Evolutionary conservation across 805 yeast species (phyloP), one percentile per base, ranked within the genome.

Genomic region (Cyberlindnera mrakii): DNA sequence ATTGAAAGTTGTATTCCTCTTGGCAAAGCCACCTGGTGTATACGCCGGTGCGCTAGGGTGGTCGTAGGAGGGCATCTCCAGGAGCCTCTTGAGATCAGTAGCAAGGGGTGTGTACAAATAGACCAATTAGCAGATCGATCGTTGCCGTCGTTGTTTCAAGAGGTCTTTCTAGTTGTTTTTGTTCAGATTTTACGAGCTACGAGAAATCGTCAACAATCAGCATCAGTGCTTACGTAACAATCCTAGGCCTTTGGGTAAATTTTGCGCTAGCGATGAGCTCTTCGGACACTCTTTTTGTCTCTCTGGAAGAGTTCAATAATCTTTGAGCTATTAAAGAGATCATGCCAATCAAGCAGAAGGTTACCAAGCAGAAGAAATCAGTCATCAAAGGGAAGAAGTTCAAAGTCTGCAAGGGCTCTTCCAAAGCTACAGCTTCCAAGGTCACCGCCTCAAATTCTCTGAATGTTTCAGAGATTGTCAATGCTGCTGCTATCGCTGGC

Each of bases 41-140:
- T 44, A 17, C 0, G 50, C 48, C 8, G 46, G 40, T n/a, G 35
- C 51, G 29, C 54, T 53, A 5, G 46, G 51, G 30, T 48, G 42
- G 39, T 55, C 59, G 23, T 42, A 41, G 1, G 54, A 30, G 6
- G 57, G 46, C 56, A 55, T 49, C 27, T 23, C 27, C 27, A 23
- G 27, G 27, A 23, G 27, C 27, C 27, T 23, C 27, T 23, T 23
- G 13, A 23, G 11, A 23, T 23, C 27, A 23, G 27, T 23, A 23
- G 27, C 27, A 23, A 23, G 27, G 8, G 27, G 13, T 23, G 27
- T 10, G 27, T 23, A 11, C 27, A 23, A 23, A 5, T 23, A 23
- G 27, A 10, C 27, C 27, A 23, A 23, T 10, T 23, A 23, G 27
- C 27, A 23, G 27, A 23, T 23, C 27, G 8, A 2, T 23, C 13